phyloP scores from a whole-genome alignment of 441 rosid genomes.

The Brassica balearica region DNA sequence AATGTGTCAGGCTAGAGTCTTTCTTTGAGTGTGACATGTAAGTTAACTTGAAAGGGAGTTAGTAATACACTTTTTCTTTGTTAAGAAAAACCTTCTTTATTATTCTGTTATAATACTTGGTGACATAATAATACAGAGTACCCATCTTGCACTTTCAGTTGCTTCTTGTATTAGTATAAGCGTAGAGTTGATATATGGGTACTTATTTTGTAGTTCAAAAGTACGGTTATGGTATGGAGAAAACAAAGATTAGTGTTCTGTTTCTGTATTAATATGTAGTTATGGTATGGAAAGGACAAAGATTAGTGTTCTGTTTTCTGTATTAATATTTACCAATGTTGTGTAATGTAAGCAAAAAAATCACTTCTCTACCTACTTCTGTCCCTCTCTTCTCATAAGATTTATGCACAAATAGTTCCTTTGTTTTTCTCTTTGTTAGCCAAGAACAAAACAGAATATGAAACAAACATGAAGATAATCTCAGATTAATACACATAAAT shows the following conservation, averaged over 20 bases:
- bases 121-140: no score
- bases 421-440: slow-evolving; percentile 1
- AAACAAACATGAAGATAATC: background rate
- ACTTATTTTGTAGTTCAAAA: background rate
- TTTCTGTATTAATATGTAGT: background rate
- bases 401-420: background rate
- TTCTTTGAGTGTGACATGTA: background rate
- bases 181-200: background rate
- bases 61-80: background rate
- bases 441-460: background rate
- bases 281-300: background rate
- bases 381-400: background rate
- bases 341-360: background rate
- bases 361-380: background rate
- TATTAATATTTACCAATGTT: background rate
- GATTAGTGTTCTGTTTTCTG: background rate
- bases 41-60: background rate
- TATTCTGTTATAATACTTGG: no score
- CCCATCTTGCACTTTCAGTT: no score
- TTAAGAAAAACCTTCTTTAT: no score
- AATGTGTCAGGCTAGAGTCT: background rate
- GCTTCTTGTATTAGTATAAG: background rate
- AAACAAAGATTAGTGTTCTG: background rate
- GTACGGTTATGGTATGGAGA: background rate
- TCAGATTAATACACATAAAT: background rate